Percentiles rank a stretch among this genome's conserved stretches.
Evolutionary conservation across 305 asterid species (phyloP).

Genomic region (Stenogyne calaminthoides): DNA sequence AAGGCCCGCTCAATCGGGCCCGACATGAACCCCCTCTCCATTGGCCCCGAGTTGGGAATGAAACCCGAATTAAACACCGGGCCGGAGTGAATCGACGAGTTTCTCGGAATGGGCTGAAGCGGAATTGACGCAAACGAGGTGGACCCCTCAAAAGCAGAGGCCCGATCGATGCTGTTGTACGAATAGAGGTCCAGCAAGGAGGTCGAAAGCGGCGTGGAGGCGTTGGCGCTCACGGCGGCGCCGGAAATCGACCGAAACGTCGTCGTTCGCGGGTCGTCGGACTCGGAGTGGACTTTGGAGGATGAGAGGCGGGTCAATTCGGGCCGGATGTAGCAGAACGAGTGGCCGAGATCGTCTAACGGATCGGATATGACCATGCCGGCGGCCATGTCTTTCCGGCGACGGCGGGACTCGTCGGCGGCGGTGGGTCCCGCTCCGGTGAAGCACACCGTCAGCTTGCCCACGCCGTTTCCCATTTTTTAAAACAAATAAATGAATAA

Average conservation of each 20-base stretch:
- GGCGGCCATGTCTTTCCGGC: slow-evolving; percentile 48
- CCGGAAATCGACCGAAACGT: slow-evolving; percentile 76
- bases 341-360: slow-evolving; percentile 87
- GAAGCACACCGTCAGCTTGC: slow-evolving; percentile 84
- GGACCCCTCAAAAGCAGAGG: slow-evolving; percentile 86
- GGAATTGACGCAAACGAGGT: slow-evolving; percentile 83
- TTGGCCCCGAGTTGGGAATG: slow-evolving; percentile 52
- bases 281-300: slow-evolving; percentile 69
- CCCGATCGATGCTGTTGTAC: slow-evolving; percentile 59
- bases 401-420: slow-evolving; percentile 45
- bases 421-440: slow-evolving; percentile 53
- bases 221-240: slow-evolving; percentile 91
- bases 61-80: slow-evolving; percentile 52
- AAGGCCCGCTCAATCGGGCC: slow-evolving; percentile 89
- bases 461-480: slow-evolving; percentile 99
- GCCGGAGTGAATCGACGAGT: slow-evolving; percentile 57
- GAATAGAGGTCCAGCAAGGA: slow-evolving; percentile 59
- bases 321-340: slow-evolving; percentile 87
- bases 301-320: slow-evolving; percentile 52
- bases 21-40: slow-evolving; percentile 76
- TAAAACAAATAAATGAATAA: neutral
- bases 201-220: slow-evolving; percentile 94
- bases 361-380: slow-evolving; percentile 70
- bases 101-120: slow-evolving; percentile 80
- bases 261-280: slow-evolving; percentile 50